Conservation (phyloP, 2,329 filamentous ascomycete species). For the Pseudocercospora vitis region DNA sequence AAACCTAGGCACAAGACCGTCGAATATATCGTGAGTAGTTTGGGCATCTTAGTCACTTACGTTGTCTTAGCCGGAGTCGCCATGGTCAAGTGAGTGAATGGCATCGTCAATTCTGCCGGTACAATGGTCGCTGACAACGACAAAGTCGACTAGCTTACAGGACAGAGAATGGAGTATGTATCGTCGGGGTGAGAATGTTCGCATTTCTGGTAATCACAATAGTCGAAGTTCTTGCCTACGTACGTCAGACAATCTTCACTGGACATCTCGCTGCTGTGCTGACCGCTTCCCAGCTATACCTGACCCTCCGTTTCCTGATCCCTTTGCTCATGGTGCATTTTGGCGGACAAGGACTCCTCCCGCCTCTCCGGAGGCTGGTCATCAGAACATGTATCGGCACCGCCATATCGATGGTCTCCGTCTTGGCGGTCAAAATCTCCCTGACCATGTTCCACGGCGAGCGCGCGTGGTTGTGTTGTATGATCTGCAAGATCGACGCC, state of each 20-base stretch:
- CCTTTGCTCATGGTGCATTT: constrained; percentile 26
- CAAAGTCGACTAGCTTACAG: constrained; percentile 20
- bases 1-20: constrained; percentile 19
- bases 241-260: not conserved
- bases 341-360: constrained; percentile 19
- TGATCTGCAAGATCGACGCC: constrained; percentile 28
- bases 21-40: constrained; percentile 24
- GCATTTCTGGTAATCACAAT: constrained; percentile 22
- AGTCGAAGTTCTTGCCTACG: constrained; percentile 25
- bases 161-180: constrained; percentile 20
- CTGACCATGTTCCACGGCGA: constrained; percentile 27
- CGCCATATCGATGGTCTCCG: constrained; percentile 23
- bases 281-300: constrained; percentile 20
- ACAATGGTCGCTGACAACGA: not conserved
- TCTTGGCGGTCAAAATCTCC: constrained; percentile 24
- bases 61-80: constrained; percentile 14
- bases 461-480: constrained; percentile 27
- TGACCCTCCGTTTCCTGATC: constrained; percentile 23
- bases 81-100: constrained; percentile 20
- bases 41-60: constrained; percentile 22
- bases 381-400: constrained; percentile 23
- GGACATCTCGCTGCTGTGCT: not conserved
- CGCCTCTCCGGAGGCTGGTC: constrained; percentile 21
- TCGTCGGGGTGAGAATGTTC: constrained; percentile 23
- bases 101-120: too few species aligned